These are phyloP conservation scores for Dacryopinax primogenitus DNA, from an alignment of 768 basidiomycete species.

Conservation along the genomic window DNA sequence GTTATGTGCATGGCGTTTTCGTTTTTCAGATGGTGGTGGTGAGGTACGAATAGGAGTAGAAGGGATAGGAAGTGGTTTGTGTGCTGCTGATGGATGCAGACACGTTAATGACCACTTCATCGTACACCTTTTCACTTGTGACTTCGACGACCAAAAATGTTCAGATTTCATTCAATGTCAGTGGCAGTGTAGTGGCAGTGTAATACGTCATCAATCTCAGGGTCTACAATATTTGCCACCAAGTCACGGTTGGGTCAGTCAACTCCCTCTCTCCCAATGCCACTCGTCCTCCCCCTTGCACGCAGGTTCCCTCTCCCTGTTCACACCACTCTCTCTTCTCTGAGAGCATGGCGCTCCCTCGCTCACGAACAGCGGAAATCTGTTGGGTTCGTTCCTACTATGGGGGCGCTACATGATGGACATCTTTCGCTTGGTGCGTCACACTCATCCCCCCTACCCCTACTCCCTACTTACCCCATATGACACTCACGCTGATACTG, in stretches of 20 bases:
- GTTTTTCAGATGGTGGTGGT: too few species aligned
- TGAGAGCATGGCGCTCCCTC: conserved; percentile 58
- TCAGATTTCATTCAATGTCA: too few species aligned
- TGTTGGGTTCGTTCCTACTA: conserved; percentile 93
- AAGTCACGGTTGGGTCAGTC: too few species aligned
- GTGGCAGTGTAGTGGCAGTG: too few species aligned
- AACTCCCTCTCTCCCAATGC: not conserved
- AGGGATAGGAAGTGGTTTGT: too few species aligned
- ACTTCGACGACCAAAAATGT: too few species aligned
- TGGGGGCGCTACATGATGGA: conserved; percentile 93
- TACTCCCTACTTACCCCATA: not conserved
- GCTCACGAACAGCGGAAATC: conserved; percentile 46
- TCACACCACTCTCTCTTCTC: conserved; percentile 46
- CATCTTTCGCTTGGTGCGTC: conserved; percentile 76
- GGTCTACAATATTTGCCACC: too few species aligned
- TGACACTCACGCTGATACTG: not conserved
- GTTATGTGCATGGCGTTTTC: too few species aligned
- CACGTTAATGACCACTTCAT: too few species aligned
- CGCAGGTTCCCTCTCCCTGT: conserved; percentile 14
- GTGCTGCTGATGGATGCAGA: too few species aligned
- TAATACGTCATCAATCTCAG: not conserved
- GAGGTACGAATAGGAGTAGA: too few species aligned
- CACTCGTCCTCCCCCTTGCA: not conserved
- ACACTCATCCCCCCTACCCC: not conserved
- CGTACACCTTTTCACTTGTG: too few species aligned